phyloP scores from a whole-genome alignment of 495 filamentous ascomycete genomes.

The Neurospora pannonica region DNA sequence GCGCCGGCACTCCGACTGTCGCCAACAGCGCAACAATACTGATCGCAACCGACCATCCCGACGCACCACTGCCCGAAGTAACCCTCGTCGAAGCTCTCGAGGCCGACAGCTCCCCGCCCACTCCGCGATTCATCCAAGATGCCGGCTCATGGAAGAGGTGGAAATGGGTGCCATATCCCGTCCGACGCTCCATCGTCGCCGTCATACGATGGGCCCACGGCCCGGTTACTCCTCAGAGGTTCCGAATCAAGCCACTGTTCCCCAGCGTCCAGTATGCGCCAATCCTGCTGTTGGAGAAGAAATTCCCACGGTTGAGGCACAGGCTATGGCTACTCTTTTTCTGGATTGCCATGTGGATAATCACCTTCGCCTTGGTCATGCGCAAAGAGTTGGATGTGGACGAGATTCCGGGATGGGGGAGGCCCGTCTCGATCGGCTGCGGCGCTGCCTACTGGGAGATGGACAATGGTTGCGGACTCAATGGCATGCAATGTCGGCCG shows the following conservation, averaged over 20 bases:
- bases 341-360: constrained; percentile 61
- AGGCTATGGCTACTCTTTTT: constrained; percentile 48
- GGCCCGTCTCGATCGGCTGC: constrained; percentile 58
- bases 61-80: constrained; percentile 19
- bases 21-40: constrained; percentile 8
- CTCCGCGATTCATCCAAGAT: constrained; percentile 31
- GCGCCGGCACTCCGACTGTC: neutral
- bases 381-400: constrained; percentile 51
- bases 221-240: constrained; percentile 52
- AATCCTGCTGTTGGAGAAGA: constrained; percentile 48
- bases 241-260: constrained; percentile 60
- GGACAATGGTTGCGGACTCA: constrained; percentile 66
- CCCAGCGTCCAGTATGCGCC: constrained; percentile 62
- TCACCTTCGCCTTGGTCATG: constrained; percentile 60
- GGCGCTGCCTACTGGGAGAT: constrained; percentile 53
- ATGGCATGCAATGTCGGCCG: constrained; percentile 73
- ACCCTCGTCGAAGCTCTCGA: constrained; percentile 16
- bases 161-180: constrained; percentile 42
- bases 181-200: constrained; percentile 30
- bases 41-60: constrained; percentile 21
- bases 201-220: constrained; percentile 60
- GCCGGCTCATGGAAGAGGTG: constrained; percentile 24
- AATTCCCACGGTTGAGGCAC: constrained; percentile 54
- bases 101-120: constrained; percentile 19
- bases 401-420: constrained; percentile 60